phyloP scores from a whole-genome alignment of 257 asterid genomes.

The Datura wrightii region DNA sequence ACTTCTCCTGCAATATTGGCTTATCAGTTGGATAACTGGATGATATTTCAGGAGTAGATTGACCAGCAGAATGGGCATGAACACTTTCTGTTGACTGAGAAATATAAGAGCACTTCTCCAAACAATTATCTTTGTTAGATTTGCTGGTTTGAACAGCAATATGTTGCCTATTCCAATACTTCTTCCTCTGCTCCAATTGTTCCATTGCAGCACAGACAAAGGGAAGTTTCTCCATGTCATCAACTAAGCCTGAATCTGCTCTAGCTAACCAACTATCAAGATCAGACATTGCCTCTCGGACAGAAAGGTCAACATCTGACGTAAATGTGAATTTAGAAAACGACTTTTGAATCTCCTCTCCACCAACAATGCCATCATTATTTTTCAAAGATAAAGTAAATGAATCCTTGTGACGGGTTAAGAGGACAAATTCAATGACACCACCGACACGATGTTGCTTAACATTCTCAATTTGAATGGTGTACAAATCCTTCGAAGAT shows the following conservation, averaged over 20 bases:
- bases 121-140: slow-evolving; percentile 31
- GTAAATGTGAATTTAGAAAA: slow-evolving; percentile 86
- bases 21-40: slow-evolving; percentile 39
- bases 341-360: slow-evolving; percentile 57
- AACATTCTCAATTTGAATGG: slow-evolving; percentile 71
- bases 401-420: slow-evolving; percentile 81
- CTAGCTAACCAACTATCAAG: slow-evolving; percentile 94
- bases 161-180: slow-evolving; percentile 73
- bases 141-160: slow-evolving; percentile 41
- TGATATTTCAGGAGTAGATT: slow-evolving; percentile 33
- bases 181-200: slow-evolving; percentile 73
- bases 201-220: slow-evolving; percentile 89
- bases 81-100: slow-evolving; percentile 45
- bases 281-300: slow-evolving; percentile 82
- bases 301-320: slow-evolving; percentile 84
- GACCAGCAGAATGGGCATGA: slow-evolving; percentile 31
- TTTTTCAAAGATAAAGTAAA: slow-evolving; percentile 62
- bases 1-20: slow-evolving; percentile 41
- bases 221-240: slow-evolving; percentile 92
- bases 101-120: slow-evolving; percentile 36
- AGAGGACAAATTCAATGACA: slow-evolving; percentile 65
- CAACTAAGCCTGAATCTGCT: slow-evolving; percentile 91
- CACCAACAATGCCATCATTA: slow-evolving; percentile 44
- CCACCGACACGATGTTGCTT: slow-evolving; percentile 66
- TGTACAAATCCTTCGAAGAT: slow-evolving; percentile 80